Conservation (phyloP, 1,284 basidiomycete genomes). For the Coniferiporia weirii region DNA sequence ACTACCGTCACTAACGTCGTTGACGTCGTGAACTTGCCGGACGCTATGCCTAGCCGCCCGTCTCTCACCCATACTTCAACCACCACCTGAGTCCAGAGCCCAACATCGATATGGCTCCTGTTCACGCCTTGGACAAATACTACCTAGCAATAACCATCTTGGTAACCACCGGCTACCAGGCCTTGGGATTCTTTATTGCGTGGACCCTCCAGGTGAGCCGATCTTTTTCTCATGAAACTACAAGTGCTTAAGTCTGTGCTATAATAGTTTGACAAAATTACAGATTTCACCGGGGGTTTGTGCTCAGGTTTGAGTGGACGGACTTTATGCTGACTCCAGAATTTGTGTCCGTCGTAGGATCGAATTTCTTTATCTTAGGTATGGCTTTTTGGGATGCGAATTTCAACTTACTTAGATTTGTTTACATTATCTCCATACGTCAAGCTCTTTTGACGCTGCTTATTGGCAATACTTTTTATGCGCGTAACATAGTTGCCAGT, state of each 20-base stretch:
- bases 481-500: conserved; percentile 55
- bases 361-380: conserved; percentile 65
- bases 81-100: not conserved
- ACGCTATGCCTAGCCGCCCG: not conserved
- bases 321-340: conserved; percentile 2
- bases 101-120: conserved; percentile 33
- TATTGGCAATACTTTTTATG: conserved; percentile 51
- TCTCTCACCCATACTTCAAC: not conserved
- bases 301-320: conserved; percentile 4
- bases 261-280: conserved; percentile 66
- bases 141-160: conserved; percentile 65
- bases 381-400: not conserved
- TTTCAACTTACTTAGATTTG: not conserved
- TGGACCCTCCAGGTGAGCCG: conserved; percentile 49
- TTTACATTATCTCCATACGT: not conserved
- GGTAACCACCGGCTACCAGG: conserved; percentile 62
- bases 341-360: conserved; percentile 34
- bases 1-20: too few species aligned
- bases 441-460: conserved; percentile 50
- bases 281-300: conserved; percentile 58
- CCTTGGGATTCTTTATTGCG: conserved; percentile 62
- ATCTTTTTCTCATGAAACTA: not conserved
- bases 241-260: not conserved
- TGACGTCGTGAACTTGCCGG: too few species aligned
- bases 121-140: conserved; percentile 55